Percentiles rank a stretch among this genome's conserved stretches.
Evolutionary conservation across 371 early-diverging fungal species (phyloP).

Genomic region (Funneliformis caledonium): DNA sequence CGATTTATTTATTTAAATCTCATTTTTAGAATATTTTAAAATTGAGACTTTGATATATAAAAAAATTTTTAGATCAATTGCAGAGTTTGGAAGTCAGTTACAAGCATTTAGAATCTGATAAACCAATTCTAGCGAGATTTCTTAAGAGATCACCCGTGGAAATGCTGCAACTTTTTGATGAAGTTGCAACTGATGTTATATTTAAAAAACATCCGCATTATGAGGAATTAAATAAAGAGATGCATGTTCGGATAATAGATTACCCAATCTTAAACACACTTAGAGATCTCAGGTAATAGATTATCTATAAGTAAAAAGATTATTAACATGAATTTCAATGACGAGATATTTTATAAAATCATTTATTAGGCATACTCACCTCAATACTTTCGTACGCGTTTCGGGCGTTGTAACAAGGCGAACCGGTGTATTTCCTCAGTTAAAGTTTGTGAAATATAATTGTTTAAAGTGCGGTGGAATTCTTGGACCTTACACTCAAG

Average conservation of each 20-base stretch:
- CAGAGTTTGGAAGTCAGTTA: constrained; percentile 92
- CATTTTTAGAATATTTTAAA: too few relatives aligned
- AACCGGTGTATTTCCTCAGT: constrained; percentile 95
- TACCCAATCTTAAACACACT: constrained; percentile 87
- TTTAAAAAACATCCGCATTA: constrained; percentile 92
- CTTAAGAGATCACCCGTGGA: constrained; percentile 87
- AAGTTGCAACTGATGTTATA: constrained; percentile 91
- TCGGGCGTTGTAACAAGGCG: constrained; percentile 97
- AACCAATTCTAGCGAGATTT: constrained; percentile 85
- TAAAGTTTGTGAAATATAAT: constrained; percentile 97
- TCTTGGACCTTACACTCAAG: constrained; percentile 97
- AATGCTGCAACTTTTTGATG: constrained; percentile 90
- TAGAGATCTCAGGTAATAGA: constrained; percentile 82
- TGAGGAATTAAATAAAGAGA: constrained; percentile 88
- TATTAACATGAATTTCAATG: neutral
- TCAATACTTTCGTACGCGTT: constrained; percentile 94
- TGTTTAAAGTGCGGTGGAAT: constrained; percentile 95
- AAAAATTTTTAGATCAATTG: constrained; percentile 63
- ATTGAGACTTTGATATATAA: too few relatives aligned
- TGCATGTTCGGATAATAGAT: constrained; percentile 95
- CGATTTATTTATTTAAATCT: neutral
- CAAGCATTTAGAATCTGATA: constrained; percentile 74
- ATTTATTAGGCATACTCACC: constrained; percentile 71
- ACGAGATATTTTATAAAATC: neutral
- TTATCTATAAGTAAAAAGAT: neutral